phyloP scores from a whole-genome alignment of 2,329 filamentous ascomycete genomes.

The Teratosphaeria epicoccoides region DNA sequence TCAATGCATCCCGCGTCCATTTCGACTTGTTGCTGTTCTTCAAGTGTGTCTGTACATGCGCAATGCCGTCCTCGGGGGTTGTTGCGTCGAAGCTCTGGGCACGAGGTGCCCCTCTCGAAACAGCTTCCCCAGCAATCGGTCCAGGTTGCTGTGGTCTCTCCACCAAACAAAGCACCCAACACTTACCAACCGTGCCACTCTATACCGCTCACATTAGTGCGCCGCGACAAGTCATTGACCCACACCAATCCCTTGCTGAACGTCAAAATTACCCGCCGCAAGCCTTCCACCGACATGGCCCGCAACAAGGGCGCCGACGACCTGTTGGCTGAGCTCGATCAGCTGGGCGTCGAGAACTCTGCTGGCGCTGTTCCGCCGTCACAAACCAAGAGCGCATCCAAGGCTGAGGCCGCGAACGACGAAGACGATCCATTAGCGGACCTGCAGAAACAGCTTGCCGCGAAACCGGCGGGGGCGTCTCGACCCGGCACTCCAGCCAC shows the following conservation, averaged over 20 bases:
- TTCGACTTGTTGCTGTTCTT: too few relatives aligned
- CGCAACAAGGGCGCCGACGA: slow-evolving; percentile 30
- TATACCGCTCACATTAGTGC: neutral
- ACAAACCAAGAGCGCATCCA: slow-evolving; percentile 33
- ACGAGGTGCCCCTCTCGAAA: neutral
- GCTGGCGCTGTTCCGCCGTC: slow-evolving; percentile 9
- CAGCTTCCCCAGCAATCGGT: neutral
- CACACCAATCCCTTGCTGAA: neutral
- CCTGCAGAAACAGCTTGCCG: slow-evolving; percentile 66
- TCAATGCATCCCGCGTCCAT: too few relatives aligned
- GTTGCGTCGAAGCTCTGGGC: neutral
- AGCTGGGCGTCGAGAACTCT: slow-evolving; percentile 18
- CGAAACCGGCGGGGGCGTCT: slow-evolving; percentile 54
- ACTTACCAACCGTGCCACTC: neutral
- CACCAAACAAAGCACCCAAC: neutral
- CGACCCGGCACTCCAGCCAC: slow-evolving; percentile 70
- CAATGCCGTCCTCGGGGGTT: neutral
- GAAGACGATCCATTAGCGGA: slow-evolving; percentile 71
- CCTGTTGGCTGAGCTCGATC: slow-evolving; percentile 36
- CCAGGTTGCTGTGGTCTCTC: neutral
- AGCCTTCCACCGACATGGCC: slow-evolving; percentile 8
- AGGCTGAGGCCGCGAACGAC: slow-evolving; percentile 33
- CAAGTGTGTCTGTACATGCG: too few relatives aligned
- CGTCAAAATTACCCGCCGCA: slow-evolving; percentile 4
- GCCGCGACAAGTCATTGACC: neutral